Evolutionary conservation across 140 eudicot species (phyloP), one percentile per base, ranked within the genome.

Genomic region (Flaveria floridana): DNA sequence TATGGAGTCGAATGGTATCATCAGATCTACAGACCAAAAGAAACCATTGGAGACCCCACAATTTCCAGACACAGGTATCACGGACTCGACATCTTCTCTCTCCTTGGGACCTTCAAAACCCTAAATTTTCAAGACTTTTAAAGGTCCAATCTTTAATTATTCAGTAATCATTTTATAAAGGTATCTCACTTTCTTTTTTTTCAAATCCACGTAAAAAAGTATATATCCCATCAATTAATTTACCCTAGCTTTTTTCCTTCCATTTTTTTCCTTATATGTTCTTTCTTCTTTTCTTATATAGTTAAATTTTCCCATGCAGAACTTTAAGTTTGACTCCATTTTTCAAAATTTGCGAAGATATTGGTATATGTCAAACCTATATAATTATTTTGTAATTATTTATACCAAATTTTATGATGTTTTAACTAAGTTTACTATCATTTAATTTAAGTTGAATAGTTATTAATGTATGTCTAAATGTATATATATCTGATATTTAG

Each of bases 161-260:
- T 80, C 26, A 23, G 89, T 87, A 87, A 87, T 87, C 89, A 87
- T 87, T 83, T 83, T 85, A 72, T 82, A 84, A 87, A 87, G 92
- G 82, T 64, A 41, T 58, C 76, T 6, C 52, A 76, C 89, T 80
- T 87, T 84, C 41, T 34, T 34, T 84, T 34, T 84, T 52, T 52
- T 69, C 80, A 68, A 75, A 74, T 74, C 80, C 67, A 14, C 18
- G 46, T 62, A 23, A 23, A 44, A 80, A 61, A 63, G 68, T 51
- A 51, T 68, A 77, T 71, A 82, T 78, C 79, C 82, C 78, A 80
- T 82, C 82, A 18, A 21, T 15, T 75, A 67, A 67, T n/a, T 23
- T 63, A 12, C n/a, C 26, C 4, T 44, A 34, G 41, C 41, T 23
- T 15, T 18, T 12, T 8, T 1, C 2, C 51, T 53, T 12, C 46